Evolutionary conservation across 2,329 filamentous ascomycete species (phyloP).

Genomic region (Grosmannia serpens): DNA sequence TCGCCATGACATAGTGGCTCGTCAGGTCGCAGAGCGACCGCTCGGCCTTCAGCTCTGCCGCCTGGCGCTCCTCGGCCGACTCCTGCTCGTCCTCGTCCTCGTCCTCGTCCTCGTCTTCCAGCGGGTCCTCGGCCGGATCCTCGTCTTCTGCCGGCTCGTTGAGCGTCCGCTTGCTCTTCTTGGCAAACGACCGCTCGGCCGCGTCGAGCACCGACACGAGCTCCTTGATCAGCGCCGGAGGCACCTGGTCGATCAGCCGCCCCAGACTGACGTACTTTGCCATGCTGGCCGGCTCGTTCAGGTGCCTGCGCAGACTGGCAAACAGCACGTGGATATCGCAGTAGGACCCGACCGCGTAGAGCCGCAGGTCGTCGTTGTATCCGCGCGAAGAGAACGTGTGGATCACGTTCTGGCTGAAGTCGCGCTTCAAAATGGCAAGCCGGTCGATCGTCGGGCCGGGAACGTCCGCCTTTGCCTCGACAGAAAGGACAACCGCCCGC

Average conservation of each 20-base stretch:
- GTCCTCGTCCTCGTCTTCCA: slow-evolving; percentile 46
- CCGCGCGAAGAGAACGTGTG: slow-evolving; percentile 56
- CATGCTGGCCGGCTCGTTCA: slow-evolving; percentile 32
- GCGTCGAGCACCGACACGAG: slow-evolving; percentile 68
- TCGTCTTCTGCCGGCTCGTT: slow-evolving; percentile 61
- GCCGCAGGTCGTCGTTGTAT: slow-evolving; percentile 65
- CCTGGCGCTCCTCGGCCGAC: slow-evolving; percentile 46
- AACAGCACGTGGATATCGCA: slow-evolving; percentile 78
- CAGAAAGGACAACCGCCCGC: slow-evolving; percentile 41
- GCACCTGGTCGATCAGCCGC: slow-evolving; percentile 57
- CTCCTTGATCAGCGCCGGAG: slow-evolving; percentile 49
- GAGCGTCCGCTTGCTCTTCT: slow-evolving; percentile 49
- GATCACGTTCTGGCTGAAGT: slow-evolving; percentile 52
- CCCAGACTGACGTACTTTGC: slow-evolving; percentile 43
- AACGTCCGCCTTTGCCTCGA: slow-evolving; percentile 44
- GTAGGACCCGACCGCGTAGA: slow-evolving; percentile 62
- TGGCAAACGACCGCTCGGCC: slow-evolving; percentile 68
- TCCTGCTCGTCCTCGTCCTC: slow-evolving; percentile 56
- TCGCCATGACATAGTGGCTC: slow-evolving; percentile 71
- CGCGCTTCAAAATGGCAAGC: slow-evolving; percentile 42
- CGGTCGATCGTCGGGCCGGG: slow-evolving; percentile 47
- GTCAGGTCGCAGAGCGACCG: slow-evolving; percentile 77
- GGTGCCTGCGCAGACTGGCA: slow-evolving; percentile 51
- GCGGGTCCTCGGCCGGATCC: slow-evolving; percentile 54
- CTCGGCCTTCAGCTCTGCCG: slow-evolving; percentile 64